Conservation (phyloP, 805 yeast genomes). For the Starmerella cellae region DNA sequence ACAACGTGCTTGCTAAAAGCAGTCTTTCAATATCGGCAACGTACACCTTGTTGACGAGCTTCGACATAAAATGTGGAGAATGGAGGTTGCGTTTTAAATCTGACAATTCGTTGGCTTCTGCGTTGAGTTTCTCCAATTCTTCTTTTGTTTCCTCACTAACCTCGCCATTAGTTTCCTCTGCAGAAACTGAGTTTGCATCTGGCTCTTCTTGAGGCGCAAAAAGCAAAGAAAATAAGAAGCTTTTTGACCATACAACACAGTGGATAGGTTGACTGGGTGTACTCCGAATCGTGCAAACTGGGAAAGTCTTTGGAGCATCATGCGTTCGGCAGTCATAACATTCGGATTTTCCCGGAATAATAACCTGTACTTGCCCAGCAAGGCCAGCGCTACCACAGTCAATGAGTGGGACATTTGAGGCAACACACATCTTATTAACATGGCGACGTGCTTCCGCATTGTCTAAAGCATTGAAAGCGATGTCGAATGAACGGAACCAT, state of each 20-base stretch:
- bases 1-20: slow-evolving; percentile 43
- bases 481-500: slow-evolving; percentile 67
- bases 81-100: slow-evolving; percentile 25
- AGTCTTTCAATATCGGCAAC: slow-evolving; percentile 67
- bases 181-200: slow-evolving; percentile 48
- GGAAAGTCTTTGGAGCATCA: slow-evolving; percentile 78
- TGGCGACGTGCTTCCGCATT: slow-evolving; percentile 84
- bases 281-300: slow-evolving; percentile 92
- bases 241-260: slow-evolving; percentile 95
- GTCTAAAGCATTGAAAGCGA: slow-evolving; percentile 85
- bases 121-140: slow-evolving; percentile 24
- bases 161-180: slow-evolving; percentile 37
- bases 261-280: slow-evolving; percentile 96
- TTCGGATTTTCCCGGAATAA: slow-evolving; percentile 59
- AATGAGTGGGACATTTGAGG: slow-evolving; percentile 60
- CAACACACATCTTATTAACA: slow-evolving; percentile 72
- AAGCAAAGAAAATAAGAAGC: slow-evolving; percentile 68
- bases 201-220: slow-evolving; percentile 46
- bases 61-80: slow-evolving; percentile 26
- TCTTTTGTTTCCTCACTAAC: slow-evolving; percentile 10
- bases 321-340: slow-evolving; percentile 88
- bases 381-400: slow-evolving; percentile 95
- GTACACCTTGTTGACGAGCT: slow-evolving; percentile 38
- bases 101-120: slow-evolving; percentile 29
- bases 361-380: slow-evolving; percentile 88